These are phyloP conservation scores for Alternaria tenuissima DNA, from an alignment of 2,329 filamentous ascomycete species.

Conservation along the genomic window DNA sequence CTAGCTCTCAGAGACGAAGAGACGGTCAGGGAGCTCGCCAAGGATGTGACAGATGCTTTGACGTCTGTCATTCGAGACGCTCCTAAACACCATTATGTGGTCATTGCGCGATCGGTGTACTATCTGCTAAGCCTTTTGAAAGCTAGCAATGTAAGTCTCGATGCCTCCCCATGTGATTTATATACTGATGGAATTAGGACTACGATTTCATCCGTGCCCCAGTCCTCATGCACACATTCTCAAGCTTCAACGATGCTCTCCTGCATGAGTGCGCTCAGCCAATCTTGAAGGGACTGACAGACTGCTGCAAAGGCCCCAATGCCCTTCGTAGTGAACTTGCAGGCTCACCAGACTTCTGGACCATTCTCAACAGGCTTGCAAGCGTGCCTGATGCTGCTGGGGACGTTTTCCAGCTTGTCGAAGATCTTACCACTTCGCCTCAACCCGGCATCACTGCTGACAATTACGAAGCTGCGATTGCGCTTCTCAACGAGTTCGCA, in stretches of 20 bases:
- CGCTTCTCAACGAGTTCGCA: constrained; percentile 87
- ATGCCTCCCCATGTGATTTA: background rate
- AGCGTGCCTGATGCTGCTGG: constrained; percentile 73
- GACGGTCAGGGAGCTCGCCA: constrained; percentile 76
- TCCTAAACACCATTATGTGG: constrained; percentile 79
- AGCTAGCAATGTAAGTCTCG: constrained; percentile 76
- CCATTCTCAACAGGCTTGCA: constrained; percentile 79
- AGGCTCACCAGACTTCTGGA: constrained; percentile 97
- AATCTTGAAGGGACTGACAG: constrained; percentile 78
- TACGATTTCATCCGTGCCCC: constrained; percentile 91
- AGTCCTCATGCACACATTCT: constrained; percentile 89
- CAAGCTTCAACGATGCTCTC: constrained; percentile 80
- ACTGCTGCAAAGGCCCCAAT: constrained; percentile 80
- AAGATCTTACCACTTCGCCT: constrained; percentile 73
- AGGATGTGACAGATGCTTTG: constrained; percentile 80
- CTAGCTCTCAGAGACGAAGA: constrained; percentile 78
- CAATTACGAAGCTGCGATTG: constrained; percentile 90
- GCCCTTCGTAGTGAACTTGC: constrained; percentile 90
- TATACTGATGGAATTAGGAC: constrained; percentile 62
- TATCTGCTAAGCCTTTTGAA: constrained; percentile 85
- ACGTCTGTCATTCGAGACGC: constrained; percentile 83
- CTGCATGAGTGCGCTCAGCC: constrained; percentile 78
- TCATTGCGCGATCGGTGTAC: constrained; percentile 82
- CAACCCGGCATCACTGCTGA: constrained; percentile 88
- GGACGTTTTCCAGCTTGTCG: constrained; percentile 86